Percentiles rank a stretch among this genome's conserved stretches.
These are phyloP conservation scores for Cyclotella baltica DNA, from an alignment of 108 stramenopile genomes.

Conservation along the genomic window DNA sequence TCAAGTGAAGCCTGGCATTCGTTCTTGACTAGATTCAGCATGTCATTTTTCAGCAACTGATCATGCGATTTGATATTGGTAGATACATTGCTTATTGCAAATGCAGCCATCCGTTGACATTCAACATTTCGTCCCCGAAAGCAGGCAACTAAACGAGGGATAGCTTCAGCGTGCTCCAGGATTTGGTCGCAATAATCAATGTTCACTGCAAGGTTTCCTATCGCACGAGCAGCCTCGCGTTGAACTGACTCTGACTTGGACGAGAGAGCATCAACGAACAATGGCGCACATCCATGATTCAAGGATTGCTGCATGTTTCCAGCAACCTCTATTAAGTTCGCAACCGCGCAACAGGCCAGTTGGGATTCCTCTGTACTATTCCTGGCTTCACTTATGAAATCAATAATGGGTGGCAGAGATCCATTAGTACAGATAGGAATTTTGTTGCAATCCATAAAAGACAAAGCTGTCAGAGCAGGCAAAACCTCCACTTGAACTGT, in stretches of 20 bases:
- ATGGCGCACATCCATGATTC: conserved; percentile 65
- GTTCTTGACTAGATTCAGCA: conserved; percentile 63
- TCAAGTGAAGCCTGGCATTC: conserved; percentile 69
- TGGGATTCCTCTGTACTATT: conserved; percentile 43
- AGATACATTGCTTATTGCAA: conserved; percentile 75
- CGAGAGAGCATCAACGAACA: conserved; percentile 67
- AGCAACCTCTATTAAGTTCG: conserved; percentile 81
- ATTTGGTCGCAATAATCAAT: conserved; percentile 74
- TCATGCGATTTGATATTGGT: conserved; percentile 73
- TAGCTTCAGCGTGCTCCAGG: conserved; percentile 58
- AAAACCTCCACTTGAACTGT: conserved; percentile 76
- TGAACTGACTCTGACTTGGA: conserved; percentile 52
- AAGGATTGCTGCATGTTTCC: conserved; percentile 74
- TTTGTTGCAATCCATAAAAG: conserved; percentile 84
- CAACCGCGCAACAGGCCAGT: conserved; percentile 82
- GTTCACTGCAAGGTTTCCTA: conserved; percentile 87
- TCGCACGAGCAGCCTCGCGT: conserved; percentile 78
- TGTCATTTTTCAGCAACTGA: conserved; percentile 56
- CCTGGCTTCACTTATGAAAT: conserved; percentile 23
- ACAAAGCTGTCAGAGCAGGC: conserved; percentile 80
- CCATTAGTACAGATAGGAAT: conserved; percentile 74
- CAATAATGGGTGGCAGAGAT: conserved; percentile 73
- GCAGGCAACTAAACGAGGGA: conserved; percentile 60
- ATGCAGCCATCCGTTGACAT: conserved; percentile 70
- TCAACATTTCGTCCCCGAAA: conserved; percentile 56